Evolutionary conservation across 768 basidiomycete genomes (phyloP).

Genomic region (Suillus fuscotomentosus): DNA sequence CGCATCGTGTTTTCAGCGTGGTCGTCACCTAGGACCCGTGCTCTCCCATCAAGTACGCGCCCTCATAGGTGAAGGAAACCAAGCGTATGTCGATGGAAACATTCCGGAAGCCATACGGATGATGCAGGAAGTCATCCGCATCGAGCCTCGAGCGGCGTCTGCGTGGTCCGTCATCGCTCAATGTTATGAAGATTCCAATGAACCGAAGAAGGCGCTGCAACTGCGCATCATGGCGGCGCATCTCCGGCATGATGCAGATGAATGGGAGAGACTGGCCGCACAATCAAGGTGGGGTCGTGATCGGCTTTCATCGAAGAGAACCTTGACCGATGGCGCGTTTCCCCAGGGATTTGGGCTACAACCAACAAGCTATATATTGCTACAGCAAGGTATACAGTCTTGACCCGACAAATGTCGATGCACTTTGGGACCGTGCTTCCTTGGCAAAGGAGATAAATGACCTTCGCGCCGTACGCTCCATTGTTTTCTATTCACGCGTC

Average conservation of each 20-base stretch:
- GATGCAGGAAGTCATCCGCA: slow-evolving; percentile 91
- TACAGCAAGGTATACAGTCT: slow-evolving; percentile 78
- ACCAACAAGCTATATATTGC: slow-evolving; percentile 90
- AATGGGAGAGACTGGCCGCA: slow-evolving; percentile 80
- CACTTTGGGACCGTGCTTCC: slow-evolving; percentile 86
- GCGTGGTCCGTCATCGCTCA: slow-evolving; percentile 90
- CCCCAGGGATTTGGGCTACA: slow-evolving; percentile 58
- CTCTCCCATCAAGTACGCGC: slow-evolving; percentile 71
- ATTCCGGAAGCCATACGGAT: slow-evolving; percentile 67
- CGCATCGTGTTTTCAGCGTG: slow-evolving; percentile 15
- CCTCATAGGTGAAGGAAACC: slow-evolving; percentile 84
- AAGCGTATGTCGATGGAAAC: slow-evolving; percentile 76
- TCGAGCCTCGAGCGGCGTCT: slow-evolving; percentile 79
- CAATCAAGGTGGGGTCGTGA: slow-evolving; percentile 58
- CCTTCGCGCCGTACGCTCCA: slow-evolving; percentile 52
- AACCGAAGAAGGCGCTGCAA: slow-evolving; percentile 72
- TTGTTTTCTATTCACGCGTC: background rate
- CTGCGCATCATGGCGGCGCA: slow-evolving; percentile 90
- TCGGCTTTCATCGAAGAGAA: background rate
- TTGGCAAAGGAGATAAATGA: slow-evolving; percentile 78
- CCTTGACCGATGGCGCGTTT: background rate
- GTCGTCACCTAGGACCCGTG: slow-evolving; percentile 53
- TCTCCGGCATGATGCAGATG: slow-evolving; percentile 77
- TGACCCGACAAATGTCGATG: slow-evolving; percentile 79
- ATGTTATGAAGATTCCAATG: slow-evolving; percentile 72